Evolutionary conservation across 371 early-diverging fungal genomes (phyloP).

Genomic region (Mortierella polycephala): DNA sequence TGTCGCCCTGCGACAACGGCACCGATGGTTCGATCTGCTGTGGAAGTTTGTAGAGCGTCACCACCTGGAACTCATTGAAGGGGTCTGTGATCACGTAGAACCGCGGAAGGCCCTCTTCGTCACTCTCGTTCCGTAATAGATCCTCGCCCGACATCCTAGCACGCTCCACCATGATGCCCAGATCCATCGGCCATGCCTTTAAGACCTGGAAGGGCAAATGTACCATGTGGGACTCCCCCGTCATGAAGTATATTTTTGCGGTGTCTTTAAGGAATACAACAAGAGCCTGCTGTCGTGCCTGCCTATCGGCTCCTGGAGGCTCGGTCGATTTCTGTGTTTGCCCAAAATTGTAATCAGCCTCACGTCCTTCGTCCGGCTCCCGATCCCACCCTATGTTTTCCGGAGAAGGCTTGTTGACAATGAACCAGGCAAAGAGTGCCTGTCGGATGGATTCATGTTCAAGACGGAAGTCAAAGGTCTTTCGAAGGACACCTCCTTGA

Average conservation of each 20-base stretch:
- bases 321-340: conserved; percentile 19
- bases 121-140: conserved; percentile 6
- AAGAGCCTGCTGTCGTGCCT: conserved; percentile 46
- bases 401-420: conserved; percentile 34
- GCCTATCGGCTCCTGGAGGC: conserved; percentile 13
- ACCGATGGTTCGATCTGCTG: conserved; percentile 11
- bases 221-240: conserved; percentile 44
- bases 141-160: conserved; percentile 19
- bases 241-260: conserved; percentile 51
- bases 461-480: conserved; percentile 55
- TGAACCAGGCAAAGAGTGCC: conserved; percentile 63
- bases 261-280: conserved; percentile 53
- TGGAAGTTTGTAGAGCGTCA: conserved; percentile 21
- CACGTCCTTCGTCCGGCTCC: conserved; percentile 21
- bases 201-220: conserved; percentile 51
- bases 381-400: conserved; percentile 12
- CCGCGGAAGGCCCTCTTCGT: conserved; percentile 14
- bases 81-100: conserved; percentile 50
- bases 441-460: conserved; percentile 56
- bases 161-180: conserved; percentile 53
- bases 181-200: conserved; percentile 56
- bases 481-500: conserved; percentile 54
- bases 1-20: conserved; percentile 6
- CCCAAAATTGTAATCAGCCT: conserved; percentile 13
- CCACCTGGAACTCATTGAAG: conserved; percentile 27